Base-by-base conservation (phyloP, 2,329 filamentous ascomycete genomes). In the Delphinella strobiligena region DNA sequence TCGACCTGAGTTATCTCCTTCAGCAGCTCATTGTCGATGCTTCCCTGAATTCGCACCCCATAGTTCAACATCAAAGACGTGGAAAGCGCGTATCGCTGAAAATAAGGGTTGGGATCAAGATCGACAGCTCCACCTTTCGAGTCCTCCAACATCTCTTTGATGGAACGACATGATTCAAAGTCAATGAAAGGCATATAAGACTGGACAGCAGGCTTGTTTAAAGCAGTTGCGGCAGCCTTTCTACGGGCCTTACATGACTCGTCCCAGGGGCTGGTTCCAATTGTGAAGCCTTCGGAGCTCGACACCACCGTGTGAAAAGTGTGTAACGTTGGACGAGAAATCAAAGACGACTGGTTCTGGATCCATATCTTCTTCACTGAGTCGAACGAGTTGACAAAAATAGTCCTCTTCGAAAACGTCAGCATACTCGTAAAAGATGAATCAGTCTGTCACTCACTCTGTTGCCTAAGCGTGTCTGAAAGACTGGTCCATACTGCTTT, bases 141-240 rank as follows among this genome's bases (percentile, higher is more conserved):
- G 49, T 86, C 78, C 1, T 69, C 58, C 24, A 82, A 65, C 31
- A 89, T 68, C 49, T 89, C 82, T 46, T 75, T 78, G 59, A 89
- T 80, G 40, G 78, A 82, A 11, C 74, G 71, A 11, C 70, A 78
- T 19, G 78, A 75, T 56, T 89, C 84, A 18, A 87, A 74, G 49
- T 89, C 83, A 37, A 89, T 77, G 49, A 87, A 83, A 0, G 83
- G 82, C 74, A 87, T 82, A 56, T 89, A 89, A 0, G 77, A 78
- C 51, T 85, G 80, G 1, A 83, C 74, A 0, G 82, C 78, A 0
- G 82, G 82, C 0, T 80, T 72, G 55, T 88, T 88, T 16, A 89
- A 68, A 0, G 84, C 82, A 0, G 82, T 86, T 3, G 80, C 82
- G 1, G 82, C 83, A 0, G 81, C 82, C 63, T 86, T 88, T 46